Conservation (phyloP, 108 stramenopile species). For the Phaeodactylum tricornutum region DNA sequence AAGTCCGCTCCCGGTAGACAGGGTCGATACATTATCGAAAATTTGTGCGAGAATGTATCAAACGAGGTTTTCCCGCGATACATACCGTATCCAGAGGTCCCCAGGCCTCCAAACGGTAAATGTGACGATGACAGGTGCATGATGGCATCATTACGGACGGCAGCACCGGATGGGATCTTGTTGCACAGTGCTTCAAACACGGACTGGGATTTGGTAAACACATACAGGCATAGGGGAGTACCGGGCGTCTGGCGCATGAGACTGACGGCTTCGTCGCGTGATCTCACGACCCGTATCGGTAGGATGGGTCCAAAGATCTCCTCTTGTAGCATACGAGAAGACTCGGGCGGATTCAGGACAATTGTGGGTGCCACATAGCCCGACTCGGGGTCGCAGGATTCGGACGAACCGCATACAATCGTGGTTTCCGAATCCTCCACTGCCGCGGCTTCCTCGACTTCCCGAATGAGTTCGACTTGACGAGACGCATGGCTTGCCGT, state of each 20-base stretch:
- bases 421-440: background rate
- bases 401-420: constrained; percentile 32
- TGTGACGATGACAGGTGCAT: constrained; percentile 29
- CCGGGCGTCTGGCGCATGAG: constrained; percentile 21
- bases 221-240: constrained; percentile 65
- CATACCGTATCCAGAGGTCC: constrained; percentile 53
- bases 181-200: constrained; percentile 32
- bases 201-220: constrained; percentile 39
- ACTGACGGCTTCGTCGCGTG: constrained; percentile 44
- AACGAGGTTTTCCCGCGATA: constrained; percentile 65
- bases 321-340: constrained; percentile 53
- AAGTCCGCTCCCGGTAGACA: constrained; percentile 9
- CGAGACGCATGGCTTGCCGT: constrained; percentile 24
- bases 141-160: constrained; percentile 53
- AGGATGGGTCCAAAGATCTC: constrained; percentile 89
- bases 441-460: constrained; percentile 17
- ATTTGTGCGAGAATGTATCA: constrained; percentile 64
- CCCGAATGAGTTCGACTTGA: constrained; percentile 21
- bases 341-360: constrained; percentile 34
- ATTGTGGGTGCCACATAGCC: constrained; percentile 56
- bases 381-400: constrained; percentile 17
- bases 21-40: constrained; percentile 17
- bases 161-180: constrained; percentile 37
- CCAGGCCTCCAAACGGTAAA: constrained; percentile 77
- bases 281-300: constrained; percentile 49